phyloP scores from a whole-genome alignment of 805 yeast genomes.

The Kuraishia borneana region DNA sequence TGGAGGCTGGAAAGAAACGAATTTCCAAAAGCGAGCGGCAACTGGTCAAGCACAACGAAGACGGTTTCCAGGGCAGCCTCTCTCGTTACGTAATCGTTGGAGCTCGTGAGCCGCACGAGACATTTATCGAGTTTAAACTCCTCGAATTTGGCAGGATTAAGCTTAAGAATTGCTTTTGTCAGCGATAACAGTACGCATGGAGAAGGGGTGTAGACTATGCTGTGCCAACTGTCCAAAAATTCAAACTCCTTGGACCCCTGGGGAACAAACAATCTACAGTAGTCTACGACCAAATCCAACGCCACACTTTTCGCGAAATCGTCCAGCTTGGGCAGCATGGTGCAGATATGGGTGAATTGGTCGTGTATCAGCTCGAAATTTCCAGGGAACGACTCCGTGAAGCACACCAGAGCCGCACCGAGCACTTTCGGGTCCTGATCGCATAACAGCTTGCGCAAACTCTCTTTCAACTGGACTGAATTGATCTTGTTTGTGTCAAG shows the following conservation, averaged over 20 bases:
- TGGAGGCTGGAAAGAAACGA: too few species aligned
- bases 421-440: slow-evolving; percentile 62
- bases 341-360: slow-evolving; percentile 36
- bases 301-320: slow-evolving; percentile 58
- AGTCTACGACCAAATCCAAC: slow-evolving; percentile 55
- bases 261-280: slow-evolving; percentile 50
- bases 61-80: slow-evolving; percentile 36
- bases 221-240: slow-evolving; percentile 35
- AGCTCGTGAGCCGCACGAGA: slow-evolving; percentile 27
- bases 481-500: slow-evolving; percentile 19
- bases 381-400: slow-evolving; percentile 40
- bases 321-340: slow-evolving; percentile 41
- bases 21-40: too few species aligned
- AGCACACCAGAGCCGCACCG: slow-evolving; percentile 53
- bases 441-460: slow-evolving; percentile 42
- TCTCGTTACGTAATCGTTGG: slow-evolving; percentile 17
- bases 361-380: slow-evolving; percentile 62
- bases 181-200: slow-evolving; percentile 53
- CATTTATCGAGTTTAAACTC: slow-evolving; percentile 38
- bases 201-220: slow-evolving; percentile 39
- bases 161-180: slow-evolving; percentile 40
- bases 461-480: slow-evolving; percentile 30
- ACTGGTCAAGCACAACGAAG: slow-evolving; percentile 23
- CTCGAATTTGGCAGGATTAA: slow-evolving; percentile 49
- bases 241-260: too few species aligned